Conservation (phyloP, 345 rosid species). For the Aethionema arabicum region DNA sequence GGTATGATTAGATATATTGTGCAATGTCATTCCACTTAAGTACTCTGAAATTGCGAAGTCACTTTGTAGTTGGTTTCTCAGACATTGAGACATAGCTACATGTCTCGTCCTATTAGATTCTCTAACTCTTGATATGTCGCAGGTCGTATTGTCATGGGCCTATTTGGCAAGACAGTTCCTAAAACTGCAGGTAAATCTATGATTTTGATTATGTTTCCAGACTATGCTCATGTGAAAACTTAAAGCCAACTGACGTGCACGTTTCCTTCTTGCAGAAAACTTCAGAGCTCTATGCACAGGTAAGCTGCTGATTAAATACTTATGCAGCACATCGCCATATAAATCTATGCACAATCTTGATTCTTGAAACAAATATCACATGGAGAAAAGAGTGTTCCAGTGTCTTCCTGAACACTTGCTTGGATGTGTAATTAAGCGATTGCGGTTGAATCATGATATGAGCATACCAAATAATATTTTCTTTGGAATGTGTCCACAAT, state of each 20-base stretch:
- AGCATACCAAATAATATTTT: neutral
- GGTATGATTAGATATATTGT: conserved; percentile 45
- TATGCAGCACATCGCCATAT: neutral
- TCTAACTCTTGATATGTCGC: conserved; percentile 11
- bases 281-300: conserved; percentile 98
- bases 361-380: neutral
- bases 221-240: neutral
- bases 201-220: neutral
- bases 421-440: neutral
- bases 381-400: neutral
- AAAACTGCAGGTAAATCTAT: conserved; percentile 68
- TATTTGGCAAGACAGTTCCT: conserved; percentile 89
- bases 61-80: no score
- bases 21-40: neutral
- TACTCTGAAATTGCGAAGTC: neutral
- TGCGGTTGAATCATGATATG: conserved; percentile 1
- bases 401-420: neutral
- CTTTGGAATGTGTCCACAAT: conserved; percentile 9
- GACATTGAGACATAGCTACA: no score
- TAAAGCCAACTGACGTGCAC: conserved; percentile 8
- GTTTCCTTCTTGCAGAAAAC: conserved; percentile 64
- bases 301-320: conserved; percentile 29
- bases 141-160: conserved; percentile 90
- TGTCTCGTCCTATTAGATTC: conserved; percentile 11
- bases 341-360: neutral